Conservation (phyloP, 1,139 yeast genomes). For the Geotrichum fermentans region DNA sequence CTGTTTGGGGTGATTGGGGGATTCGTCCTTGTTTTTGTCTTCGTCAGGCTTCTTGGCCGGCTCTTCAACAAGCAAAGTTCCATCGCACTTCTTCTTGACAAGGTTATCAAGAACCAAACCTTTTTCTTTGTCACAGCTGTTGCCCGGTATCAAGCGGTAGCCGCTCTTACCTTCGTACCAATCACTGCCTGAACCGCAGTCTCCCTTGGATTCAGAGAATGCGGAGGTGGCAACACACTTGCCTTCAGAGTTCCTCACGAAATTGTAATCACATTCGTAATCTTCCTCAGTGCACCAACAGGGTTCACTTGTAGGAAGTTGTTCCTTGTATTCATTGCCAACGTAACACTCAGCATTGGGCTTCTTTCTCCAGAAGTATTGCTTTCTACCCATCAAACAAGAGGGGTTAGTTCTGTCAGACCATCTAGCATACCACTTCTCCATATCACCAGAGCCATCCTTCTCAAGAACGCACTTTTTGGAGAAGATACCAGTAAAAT, state of each 20-base stretch:
- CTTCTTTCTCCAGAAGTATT: slow-evolving; percentile 64
- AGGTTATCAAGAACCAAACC: slow-evolving; percentile 26
- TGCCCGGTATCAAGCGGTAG: slow-evolving; percentile 45
- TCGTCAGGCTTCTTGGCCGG: slow-evolving; percentile 27
- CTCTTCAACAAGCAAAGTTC: slow-evolving; percentile 15
- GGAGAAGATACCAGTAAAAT: slow-evolving; percentile 55
- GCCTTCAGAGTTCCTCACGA: slow-evolving; percentile 42
- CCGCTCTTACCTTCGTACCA: slow-evolving; percentile 33
- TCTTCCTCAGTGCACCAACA: slow-evolving; percentile 66
- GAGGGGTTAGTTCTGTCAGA: slow-evolving; percentile 47
- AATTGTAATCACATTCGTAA: slow-evolving; percentile 69
- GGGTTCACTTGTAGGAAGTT: slow-evolving; percentile 50
- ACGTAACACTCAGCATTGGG: slow-evolving; percentile 65
- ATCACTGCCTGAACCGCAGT: slow-evolving; percentile 36
- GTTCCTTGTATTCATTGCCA: slow-evolving; percentile 55
- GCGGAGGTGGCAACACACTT: slow-evolving; percentile 53
- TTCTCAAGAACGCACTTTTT: slow-evolving; percentile 35
- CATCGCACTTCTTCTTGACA: slow-evolving; percentile 24
- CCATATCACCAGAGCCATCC: slow-evolving; percentile 58
- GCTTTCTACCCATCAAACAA: slow-evolving; percentile 73
- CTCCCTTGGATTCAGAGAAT: slow-evolving; percentile 23
- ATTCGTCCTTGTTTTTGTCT: slow-evolving; percentile 28
- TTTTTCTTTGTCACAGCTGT: slow-evolving; percentile 41
- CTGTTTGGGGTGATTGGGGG: slow-evolving; percentile 8
- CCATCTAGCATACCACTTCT: slow-evolving; percentile 60